Evolutionary conservation across 176 grass and related monocot species (phyloP), one percentile per base, ranked within the genome.

Genomic region (Dendrocalamus sinicus): DNA sequence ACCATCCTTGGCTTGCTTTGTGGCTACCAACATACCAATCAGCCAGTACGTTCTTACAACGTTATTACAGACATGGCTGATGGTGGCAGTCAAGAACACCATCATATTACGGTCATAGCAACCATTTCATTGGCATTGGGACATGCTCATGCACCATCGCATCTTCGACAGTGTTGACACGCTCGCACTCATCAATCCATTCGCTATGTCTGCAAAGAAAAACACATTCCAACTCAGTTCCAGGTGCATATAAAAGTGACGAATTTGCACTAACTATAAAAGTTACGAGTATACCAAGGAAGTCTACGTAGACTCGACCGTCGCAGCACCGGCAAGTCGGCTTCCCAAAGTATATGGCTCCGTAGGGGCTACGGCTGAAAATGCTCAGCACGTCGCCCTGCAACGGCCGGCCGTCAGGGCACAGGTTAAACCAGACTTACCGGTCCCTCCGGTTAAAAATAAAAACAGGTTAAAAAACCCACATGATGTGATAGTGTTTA

Each of bases 161-260:
- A 41, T 86, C 93, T 88, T 92, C 93, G 4, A 95, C 85, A 75
- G 84, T 86, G 75, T 95, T 92, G 55, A 95, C 93, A 23, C 90
- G 88, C 65, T 95, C 93, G 32, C 93, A 95, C 39, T 92, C 93
- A 5, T 92, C 93, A n/a, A 95, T 91, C 93, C 93, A 92, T 76
- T 92, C 90, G n/a, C 93, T 95, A 77, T 95, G 92, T 90, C 93
- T 95, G 80, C 76, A 8, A 32, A 32, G 13, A 45, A 14, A 6
- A 14, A 8, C 19, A 9, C 66, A 77, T 12, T 8, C 14, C 1
- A 75, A 61, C 12, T 85, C 51, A 81, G 50, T 64, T 79, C 1
- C 53, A 52, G 9, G 26, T 41, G 12, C 5, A 2, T 16, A 62
- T 61, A 62, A 71, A 60, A n/a, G n/a, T 37, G 4, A 23, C 0